Percentiles rank a stretch among this genome's conserved stretches.
Conservation (phyloP, 2,329 filamentous ascomycete genomes). For the Aspergillus carbonarius region DNA sequence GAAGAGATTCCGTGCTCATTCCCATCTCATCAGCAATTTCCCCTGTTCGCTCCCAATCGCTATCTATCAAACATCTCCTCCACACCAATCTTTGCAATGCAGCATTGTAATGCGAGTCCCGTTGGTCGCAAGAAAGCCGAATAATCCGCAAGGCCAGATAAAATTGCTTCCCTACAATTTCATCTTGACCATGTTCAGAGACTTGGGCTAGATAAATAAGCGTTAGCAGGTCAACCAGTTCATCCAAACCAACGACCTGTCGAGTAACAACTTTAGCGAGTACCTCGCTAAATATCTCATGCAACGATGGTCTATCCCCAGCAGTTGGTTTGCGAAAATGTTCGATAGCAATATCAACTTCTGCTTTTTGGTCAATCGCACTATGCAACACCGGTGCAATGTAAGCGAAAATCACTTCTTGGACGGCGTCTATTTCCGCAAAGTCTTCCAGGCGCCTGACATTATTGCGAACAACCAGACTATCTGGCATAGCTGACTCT, state of each 20-base stretch:
- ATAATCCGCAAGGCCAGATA: constrained; percentile 65
- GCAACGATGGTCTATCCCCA: constrained; percentile 64
- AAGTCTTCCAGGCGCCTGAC: constrained; percentile 60
- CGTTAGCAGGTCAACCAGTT: constrained; percentile 67
- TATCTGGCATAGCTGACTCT: constrained; percentile 21
- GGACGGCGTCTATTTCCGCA: constrained; percentile 71
- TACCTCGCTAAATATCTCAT: constrained; percentile 67
- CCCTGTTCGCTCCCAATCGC: constrained; percentile 81
- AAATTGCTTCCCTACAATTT: constrained; percentile 63
- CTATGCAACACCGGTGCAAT: constrained; percentile 66
- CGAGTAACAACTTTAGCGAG: constrained; percentile 70
- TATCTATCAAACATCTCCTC: constrained; percentile 79
- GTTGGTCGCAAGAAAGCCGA: constrained; percentile 55
- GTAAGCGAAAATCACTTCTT: constrained; percentile 72
- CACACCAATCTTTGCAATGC: constrained; percentile 60
- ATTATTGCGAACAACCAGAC: constrained; percentile 43
- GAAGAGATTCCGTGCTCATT: constrained; percentile 59
- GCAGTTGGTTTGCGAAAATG: constrained; percentile 57
- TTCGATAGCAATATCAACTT: constrained; percentile 72
- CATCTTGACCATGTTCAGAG: constrained; percentile 47
- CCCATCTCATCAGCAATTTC: constrained; percentile 75
- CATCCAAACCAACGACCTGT: constrained; percentile 60
- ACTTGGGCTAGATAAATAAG: constrained; percentile 62
- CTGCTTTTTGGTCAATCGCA: constrained; percentile 77
- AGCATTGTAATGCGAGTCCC: constrained; percentile 40